Evolutionary conservation across 352 stramenopile genomes (phyloP).

Genomic region (Blastocystis sp.): DNA sequence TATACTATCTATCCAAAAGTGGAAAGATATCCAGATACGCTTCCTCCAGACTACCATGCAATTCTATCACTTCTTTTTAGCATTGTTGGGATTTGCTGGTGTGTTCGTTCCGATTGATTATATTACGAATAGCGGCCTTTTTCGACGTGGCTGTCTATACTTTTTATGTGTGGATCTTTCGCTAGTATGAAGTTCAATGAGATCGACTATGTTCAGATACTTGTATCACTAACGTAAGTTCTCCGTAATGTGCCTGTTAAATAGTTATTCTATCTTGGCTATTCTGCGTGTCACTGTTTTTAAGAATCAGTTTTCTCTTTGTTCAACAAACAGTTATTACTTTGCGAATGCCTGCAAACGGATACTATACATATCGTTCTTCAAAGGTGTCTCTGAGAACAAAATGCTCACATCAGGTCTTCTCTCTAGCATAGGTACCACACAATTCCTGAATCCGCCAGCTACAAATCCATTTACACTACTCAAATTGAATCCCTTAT

Average conservation of each 20-base stretch:
- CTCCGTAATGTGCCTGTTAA: neutral
- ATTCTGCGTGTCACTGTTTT: neutral
- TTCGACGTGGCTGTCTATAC: neutral
- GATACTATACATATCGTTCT: neutral
- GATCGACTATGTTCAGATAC: conserved; percentile 33
- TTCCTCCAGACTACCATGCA: conserved; percentile 39
- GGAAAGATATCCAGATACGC: conserved; percentile 6
- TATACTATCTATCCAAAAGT: conserved; percentile 15
- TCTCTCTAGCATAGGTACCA: neutral
- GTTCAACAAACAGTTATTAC: neutral
- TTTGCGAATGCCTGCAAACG: conserved; percentile 17
- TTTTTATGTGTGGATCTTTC: conserved; percentile 2
- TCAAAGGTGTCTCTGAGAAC: neutral
- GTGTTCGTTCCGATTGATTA: neutral
- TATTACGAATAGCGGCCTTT: neutral
- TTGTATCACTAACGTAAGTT: conserved; percentile 8
- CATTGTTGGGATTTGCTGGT: conserved; percentile 14
- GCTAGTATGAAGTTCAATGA: conserved; percentile 52
- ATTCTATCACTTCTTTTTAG: conserved; percentile 52
- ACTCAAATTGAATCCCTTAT: conserved; percentile 28
- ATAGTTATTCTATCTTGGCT: neutral
- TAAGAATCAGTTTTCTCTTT: neutral
- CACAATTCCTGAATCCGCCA: conserved; percentile 4
- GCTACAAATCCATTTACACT: conserved; percentile 32
- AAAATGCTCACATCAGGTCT: neutral